phyloP scores from a whole-genome alignment of 805 yeast genomes.

The Yamadazyma akitaensis region DNA sequence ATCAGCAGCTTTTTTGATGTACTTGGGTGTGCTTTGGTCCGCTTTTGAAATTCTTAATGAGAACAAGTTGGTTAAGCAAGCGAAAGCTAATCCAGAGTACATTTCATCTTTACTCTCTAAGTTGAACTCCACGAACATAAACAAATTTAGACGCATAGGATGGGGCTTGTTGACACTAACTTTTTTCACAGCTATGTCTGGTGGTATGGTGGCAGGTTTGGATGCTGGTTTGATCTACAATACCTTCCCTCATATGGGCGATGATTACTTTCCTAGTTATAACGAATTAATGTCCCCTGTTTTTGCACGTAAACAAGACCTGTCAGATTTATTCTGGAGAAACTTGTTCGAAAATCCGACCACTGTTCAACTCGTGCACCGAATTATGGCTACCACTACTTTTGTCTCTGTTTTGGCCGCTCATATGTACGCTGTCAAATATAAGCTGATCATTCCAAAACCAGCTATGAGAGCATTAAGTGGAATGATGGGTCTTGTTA shows the following conservation, averaged over 20 bases:
- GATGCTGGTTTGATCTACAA: slow-evolving; percentile 97
- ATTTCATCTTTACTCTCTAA: slow-evolving; percentile 54
- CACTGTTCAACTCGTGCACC: slow-evolving; percentile 89
- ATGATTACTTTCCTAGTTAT: slow-evolving; percentile 67
- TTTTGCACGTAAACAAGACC: slow-evolving; percentile 64
- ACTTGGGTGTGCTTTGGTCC: slow-evolving; percentile 86
- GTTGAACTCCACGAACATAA: slow-evolving; percentile 59
- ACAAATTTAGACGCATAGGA: slow-evolving; percentile 54
- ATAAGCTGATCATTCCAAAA: slow-evolving; percentile 56
- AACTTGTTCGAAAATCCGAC: slow-evolving; percentile 93
- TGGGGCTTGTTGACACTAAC: slow-evolving; percentile 62
- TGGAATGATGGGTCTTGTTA: slow-evolving; percentile 76
- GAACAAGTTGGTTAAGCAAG: slow-evolving; percentile 53
- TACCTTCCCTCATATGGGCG: slow-evolving; percentile 97
- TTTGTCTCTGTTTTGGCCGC: slow-evolving; percentile 65
- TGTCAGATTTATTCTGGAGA: slow-evolving; percentile 83
- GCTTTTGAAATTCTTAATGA: slow-evolving; percentile 83
- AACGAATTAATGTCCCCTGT: slow-evolving; percentile 74
- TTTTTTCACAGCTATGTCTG: slow-evolving; percentile 91
- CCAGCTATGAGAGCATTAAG: slow-evolving; percentile 53
- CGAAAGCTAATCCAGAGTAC: slow-evolving; percentile 42
- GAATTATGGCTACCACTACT: slow-evolving; percentile 79
- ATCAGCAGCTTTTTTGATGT: slow-evolving; percentile 87
- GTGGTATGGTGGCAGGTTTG: slow-evolving; percentile 96
- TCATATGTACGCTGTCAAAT: slow-evolving; percentile 64